Base-by-base conservation (phyloP, 164 flowering plant species). In the Buxus sempervirens region DNA sequence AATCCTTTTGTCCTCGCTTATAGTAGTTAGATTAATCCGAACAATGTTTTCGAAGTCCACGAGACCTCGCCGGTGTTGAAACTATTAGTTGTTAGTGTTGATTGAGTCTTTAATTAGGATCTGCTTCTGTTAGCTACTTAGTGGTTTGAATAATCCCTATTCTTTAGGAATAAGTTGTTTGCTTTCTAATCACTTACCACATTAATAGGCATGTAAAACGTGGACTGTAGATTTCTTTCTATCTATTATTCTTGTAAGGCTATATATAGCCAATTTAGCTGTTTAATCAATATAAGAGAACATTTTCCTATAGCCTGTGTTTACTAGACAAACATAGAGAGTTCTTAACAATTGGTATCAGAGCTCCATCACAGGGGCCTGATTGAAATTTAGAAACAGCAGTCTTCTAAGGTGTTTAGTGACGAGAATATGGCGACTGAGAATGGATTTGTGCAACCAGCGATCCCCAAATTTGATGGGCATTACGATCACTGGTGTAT, bases 361-460 rank as follows among this genome's bases (percentile, higher is more conserved):
- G 57, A 54, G 57, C 57, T 38, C 18, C 38, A 26, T 58, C 61
- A 25, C 61, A 58, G 2, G 28, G 61, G 38, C 38, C 61, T 58
- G 38, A 58, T 58, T 58, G 60, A 57, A 32, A 27, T 27, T 26
- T 0, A 25, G 61, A 58, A 58, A 38, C 61, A 58, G 9, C 36
- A 58, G 61, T 58, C 61, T 58, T 58, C 61, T 58, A 25, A 10
- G 36, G 36, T 58, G 61, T 26, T 54, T 58, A 26, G 38, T 26
- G 38, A 26, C 19, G 61, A 58, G 38, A 54, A 20, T 16, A 54
- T 54, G 21, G 21, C 22, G 24, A 58, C 61, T 26, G 20, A 58
- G 38, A 26, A 38, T 58, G 19, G 38, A 25, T 59, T 59, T 59
- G 36, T 59, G 41, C 62, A 59, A 59, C 62, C 62, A 59, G 62